Conservation (phyloP, 75 land plant genomes). For the Cunninghamia lanceolata region DNA sequence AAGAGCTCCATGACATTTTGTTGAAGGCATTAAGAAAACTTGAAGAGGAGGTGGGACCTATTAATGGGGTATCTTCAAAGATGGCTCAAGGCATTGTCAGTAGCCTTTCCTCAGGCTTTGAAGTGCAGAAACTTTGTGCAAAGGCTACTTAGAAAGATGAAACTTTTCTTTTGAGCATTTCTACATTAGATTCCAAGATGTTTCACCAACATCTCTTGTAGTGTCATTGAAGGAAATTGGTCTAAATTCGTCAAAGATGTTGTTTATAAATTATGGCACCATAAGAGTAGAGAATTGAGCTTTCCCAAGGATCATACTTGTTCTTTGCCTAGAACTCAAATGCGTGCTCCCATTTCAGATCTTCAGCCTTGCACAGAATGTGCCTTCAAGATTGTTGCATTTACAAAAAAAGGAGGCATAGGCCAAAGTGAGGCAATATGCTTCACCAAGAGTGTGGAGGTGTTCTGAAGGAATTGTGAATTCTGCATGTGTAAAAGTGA, state of each 20-base stretch:
- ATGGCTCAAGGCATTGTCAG: constrained; percentile 76
- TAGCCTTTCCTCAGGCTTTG: constrained; percentile 55
- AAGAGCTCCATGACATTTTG: constrained; percentile 55
- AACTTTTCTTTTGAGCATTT: constrained; percentile 23
- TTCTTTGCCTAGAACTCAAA: too few species aligned
- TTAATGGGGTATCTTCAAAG: constrained; percentile 55
- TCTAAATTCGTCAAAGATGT: constrained; percentile 18
- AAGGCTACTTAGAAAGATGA: constrained; percentile 59
- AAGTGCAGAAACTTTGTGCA: constrained; percentile 55
- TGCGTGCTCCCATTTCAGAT: constrained; percentile 25
- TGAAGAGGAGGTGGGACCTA: constrained; percentile 72
- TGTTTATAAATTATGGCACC: too few species aligned
- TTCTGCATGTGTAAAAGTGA: background rate
- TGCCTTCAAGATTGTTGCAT: constrained; percentile 17
- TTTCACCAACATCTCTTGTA: constrained; percentile 27
- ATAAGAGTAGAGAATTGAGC: constrained; percentile 23
- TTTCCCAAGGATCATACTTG: too few species aligned
- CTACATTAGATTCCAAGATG: constrained; percentile 16
- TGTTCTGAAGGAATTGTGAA: constrained; percentile 1
- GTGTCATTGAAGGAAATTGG: constrained; percentile 17
- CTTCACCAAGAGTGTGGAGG: constrained; percentile 33
- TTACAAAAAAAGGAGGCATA: background rate
- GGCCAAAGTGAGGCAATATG: constrained; percentile 33
- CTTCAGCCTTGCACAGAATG: constrained; percentile 45
- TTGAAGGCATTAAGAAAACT: constrained; percentile 49